Conservation (phyloP, 129 eudicot genomes). For the Helianthus tuberosus region DNA sequence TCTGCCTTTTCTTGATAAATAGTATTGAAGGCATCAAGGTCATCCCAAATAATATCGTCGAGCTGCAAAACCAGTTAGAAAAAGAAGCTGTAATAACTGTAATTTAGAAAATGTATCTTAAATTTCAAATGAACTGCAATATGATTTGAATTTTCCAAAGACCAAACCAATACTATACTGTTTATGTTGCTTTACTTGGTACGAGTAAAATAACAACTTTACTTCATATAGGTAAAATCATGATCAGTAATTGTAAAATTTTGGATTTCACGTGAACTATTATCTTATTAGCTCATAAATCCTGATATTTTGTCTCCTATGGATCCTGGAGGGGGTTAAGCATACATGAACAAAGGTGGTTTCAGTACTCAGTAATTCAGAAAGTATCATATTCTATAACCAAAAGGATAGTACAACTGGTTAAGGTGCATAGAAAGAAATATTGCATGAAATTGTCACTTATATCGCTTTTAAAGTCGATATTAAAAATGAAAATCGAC, state of each 20-base stretch:
- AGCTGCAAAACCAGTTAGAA: slow-evolving; percentile 62
- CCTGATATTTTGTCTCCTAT: neutral
- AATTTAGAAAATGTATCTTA: slow-evolving; percentile 21
- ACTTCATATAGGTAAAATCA: neutral
- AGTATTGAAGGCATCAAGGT: slow-evolving; percentile 34
- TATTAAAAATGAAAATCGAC: neutral
- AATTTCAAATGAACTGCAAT: slow-evolving; percentile 17
- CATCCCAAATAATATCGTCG: slow-evolving; percentile 83
- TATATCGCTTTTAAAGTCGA: neutral
- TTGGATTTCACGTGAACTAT: neutral
- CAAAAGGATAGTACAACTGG: neutral
- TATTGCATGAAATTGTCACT: too few species aligned
- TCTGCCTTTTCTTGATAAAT: slow-evolving; percentile 38
- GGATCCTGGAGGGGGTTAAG: neutral
- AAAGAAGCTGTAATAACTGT: slow-evolving; percentile 43
- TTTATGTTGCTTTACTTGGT: slow-evolving; percentile 1
- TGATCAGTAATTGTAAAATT: neutral
- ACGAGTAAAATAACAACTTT: neutral
- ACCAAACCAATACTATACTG: neutral
- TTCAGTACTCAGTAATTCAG: neutral
- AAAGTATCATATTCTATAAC: neutral
- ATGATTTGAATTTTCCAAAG: neutral
- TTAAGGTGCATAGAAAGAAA: neutral
- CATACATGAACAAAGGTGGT: neutral
- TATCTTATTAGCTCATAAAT: slow-evolving; percentile 3